Evolutionary conservation across 225 moss, liverwort and hornwort genomes (phyloP).

Genomic region (Thuidium tamariscinum): DNA sequence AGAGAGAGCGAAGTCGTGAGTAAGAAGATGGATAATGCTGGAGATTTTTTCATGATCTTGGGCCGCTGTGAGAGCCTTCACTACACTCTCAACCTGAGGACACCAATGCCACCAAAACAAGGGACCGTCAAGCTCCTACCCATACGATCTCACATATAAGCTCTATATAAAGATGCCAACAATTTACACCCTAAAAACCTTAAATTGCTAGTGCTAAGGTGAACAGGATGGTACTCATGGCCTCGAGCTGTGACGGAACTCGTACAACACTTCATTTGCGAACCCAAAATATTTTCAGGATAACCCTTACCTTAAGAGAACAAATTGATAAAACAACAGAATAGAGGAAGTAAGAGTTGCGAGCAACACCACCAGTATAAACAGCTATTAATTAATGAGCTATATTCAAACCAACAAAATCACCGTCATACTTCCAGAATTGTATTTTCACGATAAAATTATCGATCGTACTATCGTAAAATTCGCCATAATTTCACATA

Average conservation of each 20-base stretch:
- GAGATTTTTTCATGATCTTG: constrained; percentile 85
- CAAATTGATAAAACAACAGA: neutral
- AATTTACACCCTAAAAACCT: neutral
- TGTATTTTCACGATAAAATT: neutral
- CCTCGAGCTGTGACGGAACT: neutral
- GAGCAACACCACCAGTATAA: neutral
- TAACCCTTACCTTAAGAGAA: neutral
- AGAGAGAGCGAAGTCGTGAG: constrained; percentile 58
- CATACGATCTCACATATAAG: neutral
- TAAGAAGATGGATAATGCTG: constrained; percentile 58
- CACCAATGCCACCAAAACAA: neutral
- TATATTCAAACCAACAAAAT: neutral
- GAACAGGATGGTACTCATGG: neutral
- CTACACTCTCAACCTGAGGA: constrained; percentile 76
- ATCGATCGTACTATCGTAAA: neutral
- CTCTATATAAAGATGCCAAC: neutral
- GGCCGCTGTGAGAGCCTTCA: constrained; percentile 56
- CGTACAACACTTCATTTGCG: neutral
- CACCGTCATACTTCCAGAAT: neutral
- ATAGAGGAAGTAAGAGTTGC: neutral
- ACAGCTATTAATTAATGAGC: neutral
- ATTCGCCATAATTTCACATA: neutral
- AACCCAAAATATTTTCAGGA: neutral
- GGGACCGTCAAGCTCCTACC: neutral
- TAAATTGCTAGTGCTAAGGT: neutral